Evolutionary conservation across 805 yeast genomes (phyloP), one percentile per base, ranked within the genome.

Genomic region (Saccharomycopsis babjevae): DNA sequence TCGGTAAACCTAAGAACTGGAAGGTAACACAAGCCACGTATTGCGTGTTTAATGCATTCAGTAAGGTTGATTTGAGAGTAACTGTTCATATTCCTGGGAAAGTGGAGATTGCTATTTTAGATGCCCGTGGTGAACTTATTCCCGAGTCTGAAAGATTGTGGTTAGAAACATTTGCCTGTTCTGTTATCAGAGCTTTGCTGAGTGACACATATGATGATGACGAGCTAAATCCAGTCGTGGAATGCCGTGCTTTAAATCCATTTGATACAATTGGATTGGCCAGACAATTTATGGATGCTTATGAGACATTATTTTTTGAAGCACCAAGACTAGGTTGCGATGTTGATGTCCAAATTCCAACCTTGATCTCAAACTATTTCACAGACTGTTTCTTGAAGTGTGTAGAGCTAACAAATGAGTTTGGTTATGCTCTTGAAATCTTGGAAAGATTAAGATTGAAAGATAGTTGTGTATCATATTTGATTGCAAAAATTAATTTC

Each of bases 221-320:
- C 58, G 93, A 88, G 72, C 85, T 73, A 74, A 77, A 79, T 55
- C 79, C 82, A 57, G 79, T 94, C 60, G 96, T 91, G 10, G 96
- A 92, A 69, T 86, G 94, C 43, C 81, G 97, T 66, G 83, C 86
- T 62, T 77, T 89, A 61, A 87, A 90, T 67, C 97, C 97, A 4
- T 80, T 94, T 63, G 69, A 77, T 32, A 74, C 73, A 38, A 74
- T 75, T 10, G 78, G 75, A 36, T 72, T 77, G 15, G 83, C 86
- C 1, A 73, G 74, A 59, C 71, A 73, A 58, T 89, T 89, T 69
- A 70, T 89, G 59, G 73, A 74, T 25, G 88, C 85, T 0, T 88
- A 88, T 69, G 90, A 85, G 70, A 70, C 73, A 58, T 77, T 90
- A 62, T 90, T 86, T 69, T 75, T 74, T 66, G 79, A 80, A 39